Evolutionary conservation across 1,284 basidiomycete species (phyloP).

Genomic region (Cutaneotrichosporon cavernicola): DNA sequence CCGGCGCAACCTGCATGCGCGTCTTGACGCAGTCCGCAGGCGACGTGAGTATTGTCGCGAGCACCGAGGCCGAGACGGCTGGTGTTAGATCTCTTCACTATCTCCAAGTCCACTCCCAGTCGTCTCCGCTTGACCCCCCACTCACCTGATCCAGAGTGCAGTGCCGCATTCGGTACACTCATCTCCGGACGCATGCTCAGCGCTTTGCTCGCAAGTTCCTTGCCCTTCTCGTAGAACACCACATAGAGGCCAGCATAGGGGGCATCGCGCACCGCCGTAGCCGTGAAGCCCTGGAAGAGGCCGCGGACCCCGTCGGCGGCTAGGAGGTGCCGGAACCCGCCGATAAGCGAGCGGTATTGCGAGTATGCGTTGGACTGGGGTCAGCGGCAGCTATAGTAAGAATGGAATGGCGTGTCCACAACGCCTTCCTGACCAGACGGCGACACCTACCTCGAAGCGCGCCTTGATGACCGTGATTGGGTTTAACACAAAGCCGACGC

Average conservation of each 20-base stretch:
- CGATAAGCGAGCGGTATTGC: slow-evolving; percentile 63
- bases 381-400: not conserved
- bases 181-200: slow-evolving; percentile 21
- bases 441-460: slow-evolving; percentile 74
- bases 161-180: slow-evolving; percentile 42
- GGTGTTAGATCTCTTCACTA: not conserved
- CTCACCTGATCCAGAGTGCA: slow-evolving; percentile 50
- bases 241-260: slow-evolving; percentile 95
- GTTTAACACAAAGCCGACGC: slow-evolving; percentile 84
- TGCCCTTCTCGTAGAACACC: slow-evolving; percentile 83
- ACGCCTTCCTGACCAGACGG: not conserved
- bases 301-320: slow-evolving; percentile 71
- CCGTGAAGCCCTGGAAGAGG: slow-evolving; percentile 81
- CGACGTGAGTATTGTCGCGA: slow-evolving; percentile 79
- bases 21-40: slow-evolving; percentile 94
- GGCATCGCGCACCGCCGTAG: slow-evolving; percentile 88
- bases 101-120: slow-evolving; percentile 30
- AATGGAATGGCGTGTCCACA: not conserved
- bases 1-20: slow-evolving; percentile 78
- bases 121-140: not conserved
- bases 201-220: slow-evolving; percentile 58
- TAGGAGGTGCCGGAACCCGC: slow-evolving; percentile 64
- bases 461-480: slow-evolving; percentile 95
- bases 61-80: slow-evolving; percentile 71
- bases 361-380: slow-evolving; percentile 73